These are phyloP conservation scores for Oryza glaberrima DNA, from an alignment of 176 grass and related monocot species.

Conservation along the genomic window DNA sequence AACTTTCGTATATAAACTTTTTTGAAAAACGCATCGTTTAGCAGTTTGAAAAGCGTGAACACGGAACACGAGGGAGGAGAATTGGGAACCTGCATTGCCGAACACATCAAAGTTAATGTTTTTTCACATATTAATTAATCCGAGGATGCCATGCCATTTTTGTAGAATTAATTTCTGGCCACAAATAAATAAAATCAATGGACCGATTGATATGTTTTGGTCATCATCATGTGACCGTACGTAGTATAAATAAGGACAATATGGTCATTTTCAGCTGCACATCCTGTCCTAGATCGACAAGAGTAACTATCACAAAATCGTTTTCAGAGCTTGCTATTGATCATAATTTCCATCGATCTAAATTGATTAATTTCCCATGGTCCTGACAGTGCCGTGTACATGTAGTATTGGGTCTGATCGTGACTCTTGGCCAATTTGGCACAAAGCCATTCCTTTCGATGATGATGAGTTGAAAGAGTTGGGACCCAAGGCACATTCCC, in stretches of 20 bases:
- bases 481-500: neutral
- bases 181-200: neutral
- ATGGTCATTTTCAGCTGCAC: neutral
- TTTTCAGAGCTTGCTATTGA: neutral
- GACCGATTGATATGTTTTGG: neutral
- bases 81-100: too few species aligned
- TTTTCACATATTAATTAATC: neutral
- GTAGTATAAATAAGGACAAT: neutral
- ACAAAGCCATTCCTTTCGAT: neutral
- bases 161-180: neutral
- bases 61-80: too few species aligned
- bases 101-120: neutral
- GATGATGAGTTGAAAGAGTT: neutral
- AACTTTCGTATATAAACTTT: too few species aligned
- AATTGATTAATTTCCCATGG: constrained; percentile 13
- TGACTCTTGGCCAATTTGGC: neutral
- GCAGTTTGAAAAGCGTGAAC: too few species aligned
- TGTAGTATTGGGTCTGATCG: neutral
- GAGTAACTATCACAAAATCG: constrained; percentile 11
- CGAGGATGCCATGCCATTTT: neutral
- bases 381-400: constrained; percentile 28
- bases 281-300: neutral
- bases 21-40: too few species aligned
- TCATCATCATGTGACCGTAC: neutral
- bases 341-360: neutral